phyloP scores from a whole-genome alignment of 306 rosid genomes.

The Dryas drummondii region DNA sequence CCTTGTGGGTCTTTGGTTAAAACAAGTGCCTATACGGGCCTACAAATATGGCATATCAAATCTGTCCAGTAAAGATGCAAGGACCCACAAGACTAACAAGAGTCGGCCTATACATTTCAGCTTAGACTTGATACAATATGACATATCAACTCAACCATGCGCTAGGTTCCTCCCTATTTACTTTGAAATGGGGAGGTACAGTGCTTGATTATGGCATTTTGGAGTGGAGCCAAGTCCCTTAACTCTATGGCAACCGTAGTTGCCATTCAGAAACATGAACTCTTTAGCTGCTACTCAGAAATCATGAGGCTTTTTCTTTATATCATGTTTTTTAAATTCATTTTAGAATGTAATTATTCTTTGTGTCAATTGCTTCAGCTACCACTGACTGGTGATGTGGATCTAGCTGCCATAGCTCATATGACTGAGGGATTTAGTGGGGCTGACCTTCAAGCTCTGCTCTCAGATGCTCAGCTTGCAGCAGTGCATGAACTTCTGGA shows the following conservation, averaged over 20 bases:
- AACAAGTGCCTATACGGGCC: not conserved
- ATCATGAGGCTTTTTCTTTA: not conserved
- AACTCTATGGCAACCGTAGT: no score
- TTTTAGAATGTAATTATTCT: not conserved
- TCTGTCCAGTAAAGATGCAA: no score
- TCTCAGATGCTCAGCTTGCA: conserved; percentile 95
- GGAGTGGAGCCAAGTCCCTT: no score
- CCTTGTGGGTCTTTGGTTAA: not conserved
- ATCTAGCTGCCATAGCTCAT: conserved; percentile 69
- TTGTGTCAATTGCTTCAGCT: conserved; percentile 46
- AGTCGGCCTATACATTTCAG: no score
- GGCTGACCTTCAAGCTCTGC: conserved; percentile 95
- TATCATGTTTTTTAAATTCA: not conserved
- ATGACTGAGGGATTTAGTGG: conserved; percentile 94
- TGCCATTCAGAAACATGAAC: no score
- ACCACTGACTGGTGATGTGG: conserved; percentile 63
- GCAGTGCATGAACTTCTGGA: conserved; percentile 87
- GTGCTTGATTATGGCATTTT: no score
- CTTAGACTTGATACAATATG: no score
- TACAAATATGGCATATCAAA: no score
- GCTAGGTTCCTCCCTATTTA: no score
- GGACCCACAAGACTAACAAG: no score
- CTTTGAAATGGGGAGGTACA: no score
- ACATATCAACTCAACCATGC: no score
- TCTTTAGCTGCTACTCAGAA: not conserved